These are phyloP conservation scores for Paecilomyces niveus DNA, from an alignment of 2,329 filamentous ascomycete species.

Conservation along the genomic window DNA sequence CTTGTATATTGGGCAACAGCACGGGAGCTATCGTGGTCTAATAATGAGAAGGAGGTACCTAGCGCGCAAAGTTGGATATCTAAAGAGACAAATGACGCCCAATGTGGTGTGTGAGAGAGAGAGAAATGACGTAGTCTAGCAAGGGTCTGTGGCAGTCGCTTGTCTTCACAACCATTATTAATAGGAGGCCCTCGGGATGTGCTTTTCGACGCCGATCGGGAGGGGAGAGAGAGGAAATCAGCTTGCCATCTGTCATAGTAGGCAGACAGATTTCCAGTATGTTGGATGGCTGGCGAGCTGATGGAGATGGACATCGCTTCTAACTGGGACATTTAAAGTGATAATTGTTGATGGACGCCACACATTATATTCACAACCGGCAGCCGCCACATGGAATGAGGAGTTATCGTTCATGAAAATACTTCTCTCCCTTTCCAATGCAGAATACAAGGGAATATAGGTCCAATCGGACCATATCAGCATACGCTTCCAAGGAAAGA, in stretches of 20 bases:
- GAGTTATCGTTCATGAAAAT: background rate
- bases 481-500: background rate
- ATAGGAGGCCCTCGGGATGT: background rate
- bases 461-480: background rate
- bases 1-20: background rate
- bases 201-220: background rate
- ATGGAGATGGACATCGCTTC: background rate
- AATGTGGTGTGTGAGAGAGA: background rate
- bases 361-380: background rate
- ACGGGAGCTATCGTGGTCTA: background rate
- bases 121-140: background rate
- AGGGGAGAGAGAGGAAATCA: background rate
- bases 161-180: background rate
- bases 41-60: background rate
- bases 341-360: background rate
- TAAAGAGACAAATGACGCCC: background rate
- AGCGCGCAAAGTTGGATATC: background rate
- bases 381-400: background rate
- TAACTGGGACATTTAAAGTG: background rate
- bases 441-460: background rate
- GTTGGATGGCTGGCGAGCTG: background rate
- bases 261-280: background rate
- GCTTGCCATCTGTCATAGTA: background rate
- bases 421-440: background rate
- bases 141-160: background rate